These are phyloP conservation scores for Lactarius deliciosus DNA, from an alignment of 768 basidiomycete genomes.

Conservation along the genomic window DNA sequence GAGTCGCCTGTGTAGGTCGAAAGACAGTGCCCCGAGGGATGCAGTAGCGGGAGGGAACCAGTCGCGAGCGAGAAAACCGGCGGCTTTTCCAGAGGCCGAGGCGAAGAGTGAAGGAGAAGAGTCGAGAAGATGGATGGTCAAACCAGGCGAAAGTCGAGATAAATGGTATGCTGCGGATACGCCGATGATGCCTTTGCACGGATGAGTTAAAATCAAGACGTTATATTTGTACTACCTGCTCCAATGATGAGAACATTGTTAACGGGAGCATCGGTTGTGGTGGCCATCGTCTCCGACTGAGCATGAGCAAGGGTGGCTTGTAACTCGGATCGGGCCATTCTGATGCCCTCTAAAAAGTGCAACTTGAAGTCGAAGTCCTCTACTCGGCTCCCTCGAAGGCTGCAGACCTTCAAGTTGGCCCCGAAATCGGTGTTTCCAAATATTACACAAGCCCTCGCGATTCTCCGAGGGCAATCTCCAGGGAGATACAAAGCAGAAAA, in stretches of 20 bases:
- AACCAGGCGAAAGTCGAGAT: conserved; percentile 32
- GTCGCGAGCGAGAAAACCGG: conserved; percentile 46
- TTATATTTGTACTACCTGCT: conserved; percentile 31
- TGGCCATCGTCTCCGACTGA: background rate
- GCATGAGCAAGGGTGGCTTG: background rate
- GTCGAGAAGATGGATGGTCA: conserved; percentile 45
- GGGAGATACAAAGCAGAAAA: conserved; percentile 80
- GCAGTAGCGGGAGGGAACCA: conserved; percentile 25
- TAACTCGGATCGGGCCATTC: background rate
- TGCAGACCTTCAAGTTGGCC: conserved; percentile 43
- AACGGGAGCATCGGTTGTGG: background rate
- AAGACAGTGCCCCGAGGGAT: conserved; percentile 25
- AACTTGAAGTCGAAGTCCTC: background rate
- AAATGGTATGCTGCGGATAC: conserved; percentile 46
- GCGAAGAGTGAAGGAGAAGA: conserved; percentile 40
- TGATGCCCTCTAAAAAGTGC: conserved; percentile 5
- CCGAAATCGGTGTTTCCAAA: conserved; percentile 61
- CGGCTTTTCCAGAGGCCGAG: conserved; percentile 39
- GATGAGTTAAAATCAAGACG: background rate
- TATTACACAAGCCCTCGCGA: conserved; percentile 55
- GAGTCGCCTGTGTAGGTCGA: conserved; percentile 39
- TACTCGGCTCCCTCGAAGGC: conserved; percentile 49
- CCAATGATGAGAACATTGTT: conserved; percentile 44
- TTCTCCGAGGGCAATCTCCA: conserved; percentile 54
- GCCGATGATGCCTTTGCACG: conserved; percentile 43